These are phyloP conservation scores for Kernera saxatilis DNA, from an alignment of 345 rosid species.

Conservation along the genomic window DNA sequence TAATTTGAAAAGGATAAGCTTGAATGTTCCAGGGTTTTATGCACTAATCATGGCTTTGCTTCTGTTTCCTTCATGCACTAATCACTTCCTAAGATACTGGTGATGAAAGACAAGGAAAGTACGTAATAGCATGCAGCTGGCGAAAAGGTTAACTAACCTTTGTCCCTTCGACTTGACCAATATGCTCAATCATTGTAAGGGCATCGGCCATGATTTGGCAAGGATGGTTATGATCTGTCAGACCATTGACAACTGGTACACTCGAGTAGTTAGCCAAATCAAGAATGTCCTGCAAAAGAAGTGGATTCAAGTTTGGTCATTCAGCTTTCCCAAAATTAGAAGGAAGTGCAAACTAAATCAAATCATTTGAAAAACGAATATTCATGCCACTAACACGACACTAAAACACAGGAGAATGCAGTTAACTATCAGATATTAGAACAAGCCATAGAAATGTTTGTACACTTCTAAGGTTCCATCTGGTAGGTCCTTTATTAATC, in stretches of 20 bases:
- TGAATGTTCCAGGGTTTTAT: background rate
- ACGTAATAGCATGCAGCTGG: background rate
- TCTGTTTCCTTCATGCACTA: background rate
- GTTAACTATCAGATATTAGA: background rate
- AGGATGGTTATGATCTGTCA: conserved; percentile 94
- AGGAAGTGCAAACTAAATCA: background rate
- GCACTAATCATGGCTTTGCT: background rate
- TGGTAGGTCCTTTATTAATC: background rate
- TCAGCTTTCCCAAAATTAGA: background rate
- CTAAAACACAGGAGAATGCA: background rate
- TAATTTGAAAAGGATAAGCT: background rate
- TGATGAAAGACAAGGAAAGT: background rate
- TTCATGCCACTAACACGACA: background rate
- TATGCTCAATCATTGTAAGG: conserved; percentile 86
- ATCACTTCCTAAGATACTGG: background rate
- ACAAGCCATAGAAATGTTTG: background rate
- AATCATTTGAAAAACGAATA: background rate
- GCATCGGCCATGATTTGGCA: conserved; percentile 99
- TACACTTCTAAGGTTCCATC: background rate
- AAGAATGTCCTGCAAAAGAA: conserved; percentile 62
- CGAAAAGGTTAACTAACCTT: conserved; percentile 45
- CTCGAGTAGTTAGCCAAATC: conserved; percentile 81
- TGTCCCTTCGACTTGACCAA: conserved; percentile 83
- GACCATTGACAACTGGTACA: conserved; percentile 87
- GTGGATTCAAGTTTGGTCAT: background rate